phyloP scores from a whole-genome alignment of 2,329 filamentous ascomycete genomes.

The Diaporthe batatas region DNA sequence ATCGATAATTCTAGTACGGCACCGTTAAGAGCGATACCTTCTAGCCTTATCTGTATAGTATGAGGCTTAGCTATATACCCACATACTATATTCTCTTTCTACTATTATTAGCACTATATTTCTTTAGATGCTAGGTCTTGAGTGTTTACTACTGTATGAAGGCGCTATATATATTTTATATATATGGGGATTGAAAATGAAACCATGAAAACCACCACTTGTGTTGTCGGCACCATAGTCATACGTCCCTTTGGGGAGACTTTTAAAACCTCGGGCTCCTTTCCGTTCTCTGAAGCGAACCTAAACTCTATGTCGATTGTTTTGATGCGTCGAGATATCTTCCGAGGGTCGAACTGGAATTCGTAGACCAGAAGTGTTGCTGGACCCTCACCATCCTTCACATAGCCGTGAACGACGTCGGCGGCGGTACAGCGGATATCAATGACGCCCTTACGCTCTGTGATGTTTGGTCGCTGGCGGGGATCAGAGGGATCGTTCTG shows the following conservation, averaged over 20 bases:
- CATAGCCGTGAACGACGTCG: not conserved
- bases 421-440: not conserved
- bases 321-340: not conserved
- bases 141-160: no score
- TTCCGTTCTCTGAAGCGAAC: not conserved
- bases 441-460: not conserved
- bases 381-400: not conserved
- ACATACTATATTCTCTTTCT: no score
- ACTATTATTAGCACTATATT: no score
- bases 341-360: not conserved
- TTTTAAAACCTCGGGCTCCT: conserved; percentile 1
- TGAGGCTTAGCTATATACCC: no score
- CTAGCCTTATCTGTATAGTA: no score
- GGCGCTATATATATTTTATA: no score
- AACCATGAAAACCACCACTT: no score
- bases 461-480: not conserved
- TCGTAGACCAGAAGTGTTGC: conserved; percentile 8
- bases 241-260: not conserved
- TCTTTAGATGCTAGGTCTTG: no score
- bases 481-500: not conserved
- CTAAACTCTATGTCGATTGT: not conserved
- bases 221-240: not conserved
- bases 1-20: no score
- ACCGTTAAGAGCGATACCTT: no score
- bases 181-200: no score